Conservation (phyloP, 2,329 filamentous ascomycete genomes). For the Bimuria novae-zelandiae region DNA sequence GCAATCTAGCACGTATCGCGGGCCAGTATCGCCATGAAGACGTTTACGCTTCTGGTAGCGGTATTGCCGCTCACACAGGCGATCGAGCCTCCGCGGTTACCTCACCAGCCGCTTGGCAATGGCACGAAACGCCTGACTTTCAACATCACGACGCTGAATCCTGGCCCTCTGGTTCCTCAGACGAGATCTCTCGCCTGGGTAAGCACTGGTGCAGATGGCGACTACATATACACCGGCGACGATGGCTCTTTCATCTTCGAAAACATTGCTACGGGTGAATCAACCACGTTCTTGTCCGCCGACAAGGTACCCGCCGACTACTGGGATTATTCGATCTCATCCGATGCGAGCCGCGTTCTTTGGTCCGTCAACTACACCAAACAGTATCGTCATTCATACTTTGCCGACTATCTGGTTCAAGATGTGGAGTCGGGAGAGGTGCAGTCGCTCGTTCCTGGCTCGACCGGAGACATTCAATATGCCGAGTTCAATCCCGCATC, state of each 20-base stretch:
- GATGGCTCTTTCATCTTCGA: slow-evolving; percentile 63
- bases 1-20: too few relatives aligned
- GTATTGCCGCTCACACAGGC: slow-evolving; percentile 34
- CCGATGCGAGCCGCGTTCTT: slow-evolving; percentile 63
- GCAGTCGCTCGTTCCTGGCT: slow-evolving; percentile 61
- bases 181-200: slow-evolving; percentile 61
- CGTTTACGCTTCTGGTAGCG: slow-evolving; percentile 32
- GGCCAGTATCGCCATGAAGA: slow-evolving; percentile 28
- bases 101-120: slow-evolving; percentile 60
- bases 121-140: slow-evolving; percentile 63
- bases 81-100: slow-evolving; percentile 58
- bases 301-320: slow-evolving; percentile 61
- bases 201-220: slow-evolving; percentile 62
- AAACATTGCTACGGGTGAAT: slow-evolving; percentile 64
- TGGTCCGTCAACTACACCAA: slow-evolving; percentile 70
- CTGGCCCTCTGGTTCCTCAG: slow-evolving; percentile 47
- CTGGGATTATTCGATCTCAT: slow-evolving; percentile 64
- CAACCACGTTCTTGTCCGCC: slow-evolving; percentile 61
- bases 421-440: slow-evolving; percentile 62
- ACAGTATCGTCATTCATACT: slow-evolving; percentile 71
- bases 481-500: slow-evolving; percentile 62
- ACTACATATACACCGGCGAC: slow-evolving; percentile 60
- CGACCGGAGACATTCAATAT: slow-evolving; percentile 69
- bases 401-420: slow-evolving; percentile 68
- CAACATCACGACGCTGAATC: slow-evolving; percentile 61